Evolutionary conservation across 192 early-diverging fungal species (phyloP), one percentile per base, ranked within the genome.

Genomic region (Jimgerdemannia lactiflua): DNA sequence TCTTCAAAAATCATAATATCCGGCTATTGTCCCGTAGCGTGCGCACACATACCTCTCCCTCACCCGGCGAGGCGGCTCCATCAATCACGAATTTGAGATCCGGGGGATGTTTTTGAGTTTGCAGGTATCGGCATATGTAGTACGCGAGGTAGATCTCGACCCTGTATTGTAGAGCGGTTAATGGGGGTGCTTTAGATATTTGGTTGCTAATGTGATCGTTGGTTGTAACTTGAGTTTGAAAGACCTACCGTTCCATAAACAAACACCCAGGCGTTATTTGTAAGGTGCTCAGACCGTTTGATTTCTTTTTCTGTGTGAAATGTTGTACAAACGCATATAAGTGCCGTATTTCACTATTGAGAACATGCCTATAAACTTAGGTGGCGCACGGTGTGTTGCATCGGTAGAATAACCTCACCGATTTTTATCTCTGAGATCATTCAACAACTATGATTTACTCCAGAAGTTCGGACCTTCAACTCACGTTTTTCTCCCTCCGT

Each of bases 1-100:
- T n/a, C n/a, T n/a, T n/a, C n/a, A n/a, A n/a, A n/a, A n/a, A n/a
- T n/a, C n/a, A n/a, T n/a, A n/a, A n/a, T n/a, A n/a, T n/a, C n/a
- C n/a, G n/a, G n/a, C n/a, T n/a, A n/a, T n/a, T n/a, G n/a, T n/a
- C n/a, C n/a, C n/a, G n/a, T n/a, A n/a, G 19, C 17, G 40, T 18
- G 44, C 18, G 29, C 10, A 40, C 19, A 71, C 29, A 9, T 78
- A 82, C 80, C 74, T 82, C 80, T 42, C 80, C 80, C 42, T 82
- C 80, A 4, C 80, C 80, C 6, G 80, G 80, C 18, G 78, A 78
- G 70, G 75, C 78, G 3, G 80, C 78, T 63, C 78, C 77, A 43
- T 82, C 80, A 67, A 82, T 78, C 4, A 82, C 74, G 70, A 82
- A 82, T 68, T 78, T 82, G 71, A 82, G 77, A 49, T 82, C 76